Conservation (phyloP, 2,329 filamentous ascomycete species). For the Parafenestella ontariensis region DNA sequence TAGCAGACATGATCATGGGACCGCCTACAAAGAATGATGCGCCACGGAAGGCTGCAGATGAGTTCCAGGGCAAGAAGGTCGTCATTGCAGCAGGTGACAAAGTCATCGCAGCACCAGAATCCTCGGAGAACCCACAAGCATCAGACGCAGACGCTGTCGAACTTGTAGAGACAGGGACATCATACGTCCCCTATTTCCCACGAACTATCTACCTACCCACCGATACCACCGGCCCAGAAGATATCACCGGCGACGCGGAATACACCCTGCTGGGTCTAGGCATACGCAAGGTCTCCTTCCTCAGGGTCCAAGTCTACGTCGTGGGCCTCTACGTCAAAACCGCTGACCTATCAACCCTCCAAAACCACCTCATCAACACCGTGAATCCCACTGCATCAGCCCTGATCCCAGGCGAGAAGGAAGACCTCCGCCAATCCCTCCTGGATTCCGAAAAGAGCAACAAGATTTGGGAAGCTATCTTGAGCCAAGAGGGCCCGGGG, state of each 20-base stretch:
- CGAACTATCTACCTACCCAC: constrained; percentile 70
- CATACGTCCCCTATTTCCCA: constrained; percentile 80
- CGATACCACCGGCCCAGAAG: constrained; percentile 35
- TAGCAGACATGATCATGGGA: constrained; percentile 34
- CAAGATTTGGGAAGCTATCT: constrained; percentile 74
- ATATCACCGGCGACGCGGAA: constrained; percentile 55
- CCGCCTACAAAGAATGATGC: constrained; percentile 39
- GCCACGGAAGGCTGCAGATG: constrained; percentile 40
- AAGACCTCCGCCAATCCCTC: constrained; percentile 71
- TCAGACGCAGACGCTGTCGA: constrained; percentile 66
- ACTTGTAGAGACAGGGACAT: constrained; percentile 81
- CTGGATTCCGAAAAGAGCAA: constrained; percentile 74
- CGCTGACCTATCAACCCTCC: constrained; percentile 79
- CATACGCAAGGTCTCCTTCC: constrained; percentile 86
- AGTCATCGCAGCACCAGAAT: constrained; percentile 54
- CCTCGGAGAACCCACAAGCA: constrained; percentile 37
- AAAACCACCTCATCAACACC: constrained; percentile 76
- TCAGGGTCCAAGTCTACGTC: constrained; percentile 91
- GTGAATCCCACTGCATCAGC: constrained; percentile 82
- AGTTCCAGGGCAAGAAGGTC: constrained; percentile 63
- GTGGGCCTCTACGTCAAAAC: constrained; percentile 91
- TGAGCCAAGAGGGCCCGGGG: constrained; percentile 61
- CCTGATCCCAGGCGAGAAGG: constrained; percentile 81
- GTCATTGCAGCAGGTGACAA: constrained; percentile 69
- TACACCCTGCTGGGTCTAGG: constrained; percentile 91